Conservation (phyloP, 2,329 filamentous ascomycete species). For the Fusarium praegraminearum region DNA sequence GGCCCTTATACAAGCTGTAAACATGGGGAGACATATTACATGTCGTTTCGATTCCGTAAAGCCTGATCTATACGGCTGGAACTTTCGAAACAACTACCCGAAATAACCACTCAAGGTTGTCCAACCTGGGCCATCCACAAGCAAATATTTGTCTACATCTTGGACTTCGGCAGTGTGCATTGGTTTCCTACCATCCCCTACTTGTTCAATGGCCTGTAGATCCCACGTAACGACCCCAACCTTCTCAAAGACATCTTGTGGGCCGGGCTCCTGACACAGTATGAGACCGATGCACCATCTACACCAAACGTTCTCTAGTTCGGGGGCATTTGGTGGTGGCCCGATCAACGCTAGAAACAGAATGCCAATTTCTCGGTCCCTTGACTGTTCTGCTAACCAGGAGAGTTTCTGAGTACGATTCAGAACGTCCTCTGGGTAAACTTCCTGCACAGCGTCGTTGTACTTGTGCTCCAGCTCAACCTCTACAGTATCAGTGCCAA, state of each 20-base stretch:
- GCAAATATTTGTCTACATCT: background rate
- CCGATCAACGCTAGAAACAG: background rate
- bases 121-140: background rate
- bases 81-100: background rate
- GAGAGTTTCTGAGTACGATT: background rate
- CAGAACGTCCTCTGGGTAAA: rapidly evolving
- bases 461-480: background rate
- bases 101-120: rapidly evolving
- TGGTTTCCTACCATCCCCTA: background rate
- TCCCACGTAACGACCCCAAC: rapidly evolving
- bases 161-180: rapidly evolving
- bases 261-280: rapidly evolving
- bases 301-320: background rate
- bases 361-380: background rate
- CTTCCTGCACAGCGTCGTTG: rapidly evolving
- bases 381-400: rapidly evolving
- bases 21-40: no score
- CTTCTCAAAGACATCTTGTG: background rate
- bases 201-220: background rate
- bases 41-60: no score
- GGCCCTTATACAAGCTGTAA: no score
- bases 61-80: no score
- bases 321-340: background rate
- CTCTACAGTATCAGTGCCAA: background rate
- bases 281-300: background rate